phyloP scores from a whole-genome alignment of 257 asterid genomes.

The Leonotis leonurus region DNA sequence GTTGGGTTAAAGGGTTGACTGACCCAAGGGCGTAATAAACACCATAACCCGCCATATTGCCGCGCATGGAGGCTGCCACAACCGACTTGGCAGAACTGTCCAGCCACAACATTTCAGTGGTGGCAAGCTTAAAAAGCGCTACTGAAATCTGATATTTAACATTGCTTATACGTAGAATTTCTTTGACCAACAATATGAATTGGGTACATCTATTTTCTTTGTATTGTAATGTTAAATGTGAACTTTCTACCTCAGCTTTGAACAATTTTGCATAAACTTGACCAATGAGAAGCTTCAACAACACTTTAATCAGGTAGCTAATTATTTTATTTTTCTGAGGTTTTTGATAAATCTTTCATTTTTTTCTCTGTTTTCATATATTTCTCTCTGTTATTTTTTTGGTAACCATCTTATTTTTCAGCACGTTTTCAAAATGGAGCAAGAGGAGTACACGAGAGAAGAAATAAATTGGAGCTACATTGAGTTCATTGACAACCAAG shows the following conservation, averaged over 20 bases:
- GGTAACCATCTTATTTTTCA: slow-evolving; percentile 33
- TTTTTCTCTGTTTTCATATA: background rate
- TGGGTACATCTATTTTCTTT: slow-evolving; percentile 1
- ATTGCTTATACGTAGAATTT: slow-evolving; percentile 5
- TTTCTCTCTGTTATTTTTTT: slow-evolving; percentile 11
- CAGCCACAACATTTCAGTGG: too few species aligned
- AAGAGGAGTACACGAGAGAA: slow-evolving; percentile 98
- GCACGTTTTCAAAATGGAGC: slow-evolving; percentile 99
- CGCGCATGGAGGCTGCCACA: too few species aligned
- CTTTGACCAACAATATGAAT: background rate
- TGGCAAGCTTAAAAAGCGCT: too few species aligned
- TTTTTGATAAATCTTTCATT: background rate
- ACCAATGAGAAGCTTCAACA: slow-evolving; percentile 99
- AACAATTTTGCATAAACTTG: slow-evolving; percentile 93
- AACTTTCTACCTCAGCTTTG: slow-evolving; percentile 56
- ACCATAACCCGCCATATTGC: too few species aligned
- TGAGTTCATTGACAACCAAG: slow-evolving; percentile 97
- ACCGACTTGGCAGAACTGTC: too few species aligned
- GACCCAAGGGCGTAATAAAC: too few species aligned
- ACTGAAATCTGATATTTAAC: too few species aligned
- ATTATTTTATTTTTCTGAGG: background rate
- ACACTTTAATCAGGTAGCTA: slow-evolving; percentile 93
- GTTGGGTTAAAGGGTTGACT: too few species aligned
- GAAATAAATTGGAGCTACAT: slow-evolving; percentile 99
- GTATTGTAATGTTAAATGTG: slow-evolving; percentile 2